phyloP scores from a whole-genome alignment of 2,329 filamentous ascomycete species.

The Fusarium sp. region DNA sequence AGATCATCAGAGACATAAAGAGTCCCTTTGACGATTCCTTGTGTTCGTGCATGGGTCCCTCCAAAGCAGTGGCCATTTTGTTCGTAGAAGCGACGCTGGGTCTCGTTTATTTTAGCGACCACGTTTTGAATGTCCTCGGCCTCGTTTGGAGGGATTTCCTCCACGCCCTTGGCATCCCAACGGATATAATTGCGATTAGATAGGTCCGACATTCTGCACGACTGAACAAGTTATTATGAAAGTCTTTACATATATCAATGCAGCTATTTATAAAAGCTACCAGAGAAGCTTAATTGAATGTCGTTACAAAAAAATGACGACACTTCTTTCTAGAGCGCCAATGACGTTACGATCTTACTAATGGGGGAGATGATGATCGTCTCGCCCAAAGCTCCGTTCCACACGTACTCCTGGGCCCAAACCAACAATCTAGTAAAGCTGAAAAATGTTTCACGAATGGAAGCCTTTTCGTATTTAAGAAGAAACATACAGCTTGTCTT shows the following conservation, averaged over 20 bases:
- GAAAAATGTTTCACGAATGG: too few relatives aligned
- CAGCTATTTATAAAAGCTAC: too few relatives aligned
- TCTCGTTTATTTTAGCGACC: conserved; percentile 2
- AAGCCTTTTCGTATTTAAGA: too few relatives aligned
- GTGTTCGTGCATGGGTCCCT: conserved; percentile 10
- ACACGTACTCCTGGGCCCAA: too few relatives aligned
- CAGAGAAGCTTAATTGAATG: too few relatives aligned
- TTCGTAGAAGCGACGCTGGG: conserved; percentile 10
- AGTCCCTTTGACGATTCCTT: conserved; percentile 8
- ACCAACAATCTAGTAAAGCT: too few relatives aligned
- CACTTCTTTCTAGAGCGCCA: background rate
- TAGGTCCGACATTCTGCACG: background rate
- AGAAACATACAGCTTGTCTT: too few relatives aligned
- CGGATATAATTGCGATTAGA: background rate
- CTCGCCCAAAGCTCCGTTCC: too few relatives aligned
- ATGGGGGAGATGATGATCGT: background rate
- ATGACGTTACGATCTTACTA: background rate
- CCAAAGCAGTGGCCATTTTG: conserved; percentile 9
- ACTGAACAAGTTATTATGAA: background rate
- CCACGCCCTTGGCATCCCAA: background rate
- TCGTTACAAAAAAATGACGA: background rate
- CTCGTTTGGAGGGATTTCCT: background rate
- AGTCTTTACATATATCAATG: too few relatives aligned
- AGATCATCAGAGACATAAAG: conserved; percentile 3
- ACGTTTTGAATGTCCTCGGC: background rate